Percentiles rank a stretch among this genome's conserved stretches.
Evolutionary conservation across 495 filamentous ascomycete genomes (phyloP).

Genomic region (Lasiosphaeria miniovina): DNA sequence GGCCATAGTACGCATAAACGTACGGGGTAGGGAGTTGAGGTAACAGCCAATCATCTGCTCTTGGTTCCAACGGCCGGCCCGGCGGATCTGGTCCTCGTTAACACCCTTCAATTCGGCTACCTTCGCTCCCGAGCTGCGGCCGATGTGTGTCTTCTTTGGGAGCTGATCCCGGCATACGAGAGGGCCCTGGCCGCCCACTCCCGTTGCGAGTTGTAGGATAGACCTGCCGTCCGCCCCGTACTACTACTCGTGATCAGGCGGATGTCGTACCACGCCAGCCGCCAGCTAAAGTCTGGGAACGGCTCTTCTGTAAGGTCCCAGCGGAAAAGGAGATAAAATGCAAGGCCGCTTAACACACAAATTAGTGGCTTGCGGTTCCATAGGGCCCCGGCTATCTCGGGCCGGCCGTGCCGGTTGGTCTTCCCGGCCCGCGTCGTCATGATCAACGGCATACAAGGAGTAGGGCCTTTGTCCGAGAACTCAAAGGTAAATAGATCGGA

Average conservation of each 20-base stretch:
- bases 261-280: slow-evolving; percentile 1
- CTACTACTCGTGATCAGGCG: neutral
- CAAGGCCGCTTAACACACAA: neutral
- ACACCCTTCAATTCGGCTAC: slow-evolving; percentile 6
- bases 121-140: slow-evolving; percentile 5
- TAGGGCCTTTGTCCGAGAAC: slow-evolving; percentile 3
- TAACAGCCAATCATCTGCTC: slow-evolving; percentile 9
- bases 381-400: neutral
- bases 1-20: slow-evolving; percentile 7
- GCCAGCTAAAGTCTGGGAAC: neutral
- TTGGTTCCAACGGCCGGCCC: neutral
- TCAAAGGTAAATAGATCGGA: slow-evolving; percentile 10
- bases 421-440: slow-evolving; percentile 1
- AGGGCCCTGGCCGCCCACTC: slow-evolving; percentile 2
- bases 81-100: slow-evolving; percentile 1
- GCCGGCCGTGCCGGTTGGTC: no score
- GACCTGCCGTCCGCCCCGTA: neutral
- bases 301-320: neutral
- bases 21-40: slow-evolving; percentile 1
- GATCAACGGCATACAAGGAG: slow-evolving; percentile 1
- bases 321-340: slow-evolving; percentile 6
- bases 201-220: neutral
- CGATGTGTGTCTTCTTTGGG: slow-evolving; percentile 6
- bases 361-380: slow-evolving; percentile 7
- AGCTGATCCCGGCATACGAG: slow-evolving; percentile 3